phyloP scores from a whole-genome alignment of 805 yeast genomes.

The Yarrowia sp. region DNA sequence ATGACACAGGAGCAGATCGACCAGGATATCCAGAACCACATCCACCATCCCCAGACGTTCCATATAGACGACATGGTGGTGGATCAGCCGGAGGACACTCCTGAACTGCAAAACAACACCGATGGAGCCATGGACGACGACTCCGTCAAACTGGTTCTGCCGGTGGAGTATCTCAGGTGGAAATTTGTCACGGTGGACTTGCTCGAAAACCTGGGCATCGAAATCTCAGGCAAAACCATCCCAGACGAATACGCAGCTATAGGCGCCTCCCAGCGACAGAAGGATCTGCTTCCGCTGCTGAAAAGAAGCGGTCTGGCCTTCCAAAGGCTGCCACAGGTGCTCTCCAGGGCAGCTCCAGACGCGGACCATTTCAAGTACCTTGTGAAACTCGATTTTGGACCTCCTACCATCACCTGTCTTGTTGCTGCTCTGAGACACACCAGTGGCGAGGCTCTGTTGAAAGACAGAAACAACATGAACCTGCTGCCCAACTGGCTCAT shows the following conservation, averaged over 20 bases:
- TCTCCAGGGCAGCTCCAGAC: neutral
- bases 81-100: neutral
- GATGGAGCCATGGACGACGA: too few species aligned
- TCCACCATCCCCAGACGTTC: constrained; percentile 18
- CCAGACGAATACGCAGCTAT: neutral
- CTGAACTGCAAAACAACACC: too few species aligned
- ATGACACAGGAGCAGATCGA: constrained; percentile 8
- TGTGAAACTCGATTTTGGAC: constrained; percentile 7
- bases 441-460: neutral
- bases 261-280: neutral
- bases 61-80: constrained; percentile 31
- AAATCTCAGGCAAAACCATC: neutral
- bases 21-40: constrained; percentile 10
- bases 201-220: neutral
- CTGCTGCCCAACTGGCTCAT: constrained; percentile 31
- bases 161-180: constrained; percentile 6
- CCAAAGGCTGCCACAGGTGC: neutral
- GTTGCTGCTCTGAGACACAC: constrained; percentile 1
- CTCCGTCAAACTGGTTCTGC: neutral
- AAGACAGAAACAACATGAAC: constrained; percentile 1
- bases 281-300: constrained; percentile 6
- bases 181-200: constrained; percentile 11
- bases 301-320: constrained; percentile 15
- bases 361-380: constrained; percentile 4
- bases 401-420: constrained; percentile 4